Conservation (phyloP, 345 rosid genomes). For the Sonneratia caseolaris region DNA sequence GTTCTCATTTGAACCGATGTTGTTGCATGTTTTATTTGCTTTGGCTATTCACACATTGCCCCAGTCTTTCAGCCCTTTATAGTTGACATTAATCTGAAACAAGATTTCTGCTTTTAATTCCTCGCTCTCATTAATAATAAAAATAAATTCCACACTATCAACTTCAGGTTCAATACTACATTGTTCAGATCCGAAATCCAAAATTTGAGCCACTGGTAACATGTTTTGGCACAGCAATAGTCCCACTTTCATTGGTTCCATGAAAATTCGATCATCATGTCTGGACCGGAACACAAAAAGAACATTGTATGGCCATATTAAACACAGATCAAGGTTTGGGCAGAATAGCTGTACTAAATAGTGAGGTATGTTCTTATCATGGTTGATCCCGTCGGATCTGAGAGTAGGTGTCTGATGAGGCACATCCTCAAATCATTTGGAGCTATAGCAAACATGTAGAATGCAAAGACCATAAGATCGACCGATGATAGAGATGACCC, state of each 20-base stretch:
- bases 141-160: background rate
- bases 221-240: background rate
- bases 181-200: background rate
- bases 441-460: conserved; percentile 75
- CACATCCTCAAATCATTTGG: conserved; percentile 64
- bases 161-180: background rate
- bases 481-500: conserved; percentile 84
- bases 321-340: background rate
- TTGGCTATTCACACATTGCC: too few species aligned
- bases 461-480: conserved; percentile 68
- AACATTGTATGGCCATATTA: background rate
- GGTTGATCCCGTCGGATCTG: conserved; percentile 84
- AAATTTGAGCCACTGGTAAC: background rate
- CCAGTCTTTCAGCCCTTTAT: background rate
- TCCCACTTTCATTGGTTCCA: background rate
- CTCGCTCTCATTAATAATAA: background rate
- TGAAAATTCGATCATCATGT: background rate
- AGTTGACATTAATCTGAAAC: background rate
- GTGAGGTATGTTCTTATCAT: conserved; percentile 84
- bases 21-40: too few species aligned
- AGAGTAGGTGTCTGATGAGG: conserved; percentile 70
- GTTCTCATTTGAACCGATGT: too few species aligned
- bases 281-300: background rate
- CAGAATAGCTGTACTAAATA: conserved; percentile 6
- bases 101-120: background rate